Percentiles rank a stretch among this genome's conserved stretches.
These are phyloP conservation scores for Ascochyta viciae-villosae DNA, from an alignment of 2,329 filamentous ascomycete genomes.

Conservation along the genomic window DNA sequence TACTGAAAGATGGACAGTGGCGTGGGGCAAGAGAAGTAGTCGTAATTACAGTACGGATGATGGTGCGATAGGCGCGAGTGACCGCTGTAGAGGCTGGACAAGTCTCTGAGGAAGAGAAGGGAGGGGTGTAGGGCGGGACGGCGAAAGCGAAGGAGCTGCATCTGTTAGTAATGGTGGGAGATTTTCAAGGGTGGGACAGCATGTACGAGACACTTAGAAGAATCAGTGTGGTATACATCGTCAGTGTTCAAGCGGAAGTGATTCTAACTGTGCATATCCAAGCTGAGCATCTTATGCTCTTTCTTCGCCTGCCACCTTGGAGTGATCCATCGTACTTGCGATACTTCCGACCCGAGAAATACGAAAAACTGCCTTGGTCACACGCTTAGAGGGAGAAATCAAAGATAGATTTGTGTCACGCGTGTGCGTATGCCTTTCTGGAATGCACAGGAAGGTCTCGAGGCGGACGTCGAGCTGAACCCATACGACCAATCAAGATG, in stretches of 20 bases:
- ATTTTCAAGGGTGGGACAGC: not conserved
- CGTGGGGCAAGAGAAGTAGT: constrained; percentile 12
- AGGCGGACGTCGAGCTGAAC: constrained; percentile 4
- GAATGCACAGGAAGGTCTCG: not conserved
- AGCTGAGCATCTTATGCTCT: not conserved
- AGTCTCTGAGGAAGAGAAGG: constrained; percentile 16
- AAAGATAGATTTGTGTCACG: constrained; percentile 2
- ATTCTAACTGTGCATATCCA: not conserved
- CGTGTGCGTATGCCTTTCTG: constrained; percentile 1
- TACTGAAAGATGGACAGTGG: constrained; percentile 24
- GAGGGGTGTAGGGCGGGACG: constrained; percentile 6
- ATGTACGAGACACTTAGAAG: not conserved
- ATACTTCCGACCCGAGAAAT: constrained; percentile 1
- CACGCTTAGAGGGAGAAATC: not conserved
- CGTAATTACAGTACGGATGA: constrained; percentile 12
- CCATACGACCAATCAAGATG: not conserved
- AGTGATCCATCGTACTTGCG: not conserved
- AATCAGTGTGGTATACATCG: not conserved
- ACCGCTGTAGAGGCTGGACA: constrained; percentile 22
- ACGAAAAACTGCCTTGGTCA: constrained; percentile 1
- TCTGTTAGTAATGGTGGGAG: not conserved
- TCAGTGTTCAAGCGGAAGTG: not conserved
- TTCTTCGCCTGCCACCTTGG: not conserved
- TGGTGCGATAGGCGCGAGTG: constrained; percentile 13
- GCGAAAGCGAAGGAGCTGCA: constrained; percentile 9